These are phyloP conservation scores for Zychaea mexicana DNA, from an alignment of 371 early-diverging fungal genomes.

Conservation along the genomic window DNA sequence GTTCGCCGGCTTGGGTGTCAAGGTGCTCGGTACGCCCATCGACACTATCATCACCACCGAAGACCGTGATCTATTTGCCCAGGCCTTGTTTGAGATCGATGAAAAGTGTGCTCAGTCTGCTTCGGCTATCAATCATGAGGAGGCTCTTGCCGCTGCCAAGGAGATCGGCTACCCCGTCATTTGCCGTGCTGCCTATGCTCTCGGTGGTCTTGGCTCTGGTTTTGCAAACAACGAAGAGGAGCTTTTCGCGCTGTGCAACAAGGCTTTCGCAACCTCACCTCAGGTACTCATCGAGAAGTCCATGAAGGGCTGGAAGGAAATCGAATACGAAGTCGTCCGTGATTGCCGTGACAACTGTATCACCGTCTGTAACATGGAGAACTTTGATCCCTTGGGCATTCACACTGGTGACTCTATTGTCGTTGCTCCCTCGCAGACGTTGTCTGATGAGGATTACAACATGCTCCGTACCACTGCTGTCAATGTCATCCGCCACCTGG, in stretches of 20 bases:
- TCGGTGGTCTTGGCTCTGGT: constrained; percentile 95
- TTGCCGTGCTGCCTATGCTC: constrained; percentile 90
- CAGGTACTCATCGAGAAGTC: constrained; percentile 92
- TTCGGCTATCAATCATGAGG: constrained; percentile 77
- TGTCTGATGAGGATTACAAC: constrained; percentile 94
- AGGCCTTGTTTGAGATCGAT: constrained; percentile 80
- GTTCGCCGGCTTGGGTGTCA: constrained; percentile 83
- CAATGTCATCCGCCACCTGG: constrained; percentile 81
- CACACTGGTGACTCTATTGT: constrained; percentile 98
- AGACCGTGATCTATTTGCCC: constrained; percentile 94
- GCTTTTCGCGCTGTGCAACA: constrained; percentile 74
- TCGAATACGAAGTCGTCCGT: constrained; percentile 96
- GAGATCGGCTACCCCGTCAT: constrained; percentile 93
- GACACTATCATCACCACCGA: constrained; percentile 90
- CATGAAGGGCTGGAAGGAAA: constrained; percentile 99
- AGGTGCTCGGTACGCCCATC: constrained; percentile 93
- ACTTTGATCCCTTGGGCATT: constrained; percentile 97
- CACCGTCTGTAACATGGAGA: constrained; percentile 98
- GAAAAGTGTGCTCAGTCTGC: constrained; percentile 85
- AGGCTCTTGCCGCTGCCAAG: constrained; percentile 82
- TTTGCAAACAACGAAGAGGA: constrained; percentile 87
- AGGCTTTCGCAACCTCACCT: constrained; percentile 87
- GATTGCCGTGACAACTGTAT: constrained; percentile 94
- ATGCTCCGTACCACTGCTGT: constrained; percentile 93
- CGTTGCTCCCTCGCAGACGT: constrained; percentile 93